These are phyloP conservation scores for Colletotrichum tropicicola DNA, from an alignment of 2,329 filamentous ascomycete species.

Conservation along the genomic window DNA sequence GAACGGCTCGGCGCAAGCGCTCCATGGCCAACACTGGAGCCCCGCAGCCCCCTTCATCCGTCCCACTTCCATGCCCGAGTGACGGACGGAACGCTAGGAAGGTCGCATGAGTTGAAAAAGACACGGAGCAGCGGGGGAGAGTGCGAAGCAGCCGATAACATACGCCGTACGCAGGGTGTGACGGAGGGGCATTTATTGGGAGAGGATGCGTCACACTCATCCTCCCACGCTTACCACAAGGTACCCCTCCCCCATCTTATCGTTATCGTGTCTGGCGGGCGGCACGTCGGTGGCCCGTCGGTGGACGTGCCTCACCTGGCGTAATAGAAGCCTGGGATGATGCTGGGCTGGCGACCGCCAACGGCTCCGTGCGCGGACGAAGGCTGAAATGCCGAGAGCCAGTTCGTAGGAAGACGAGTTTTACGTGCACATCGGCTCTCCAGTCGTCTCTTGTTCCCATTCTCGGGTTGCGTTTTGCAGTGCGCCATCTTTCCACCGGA, in stretches of 20 bases:
- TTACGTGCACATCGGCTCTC: background rate
- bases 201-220: background rate
- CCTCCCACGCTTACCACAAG: too few species aligned
- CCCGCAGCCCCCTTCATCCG: background rate
- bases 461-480: background rate
- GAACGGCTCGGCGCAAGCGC: slow-evolving; percentile 12
- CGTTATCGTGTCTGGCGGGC: background rate
- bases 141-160: too few species aligned
- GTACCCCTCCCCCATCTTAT: background rate
- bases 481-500: background rate
- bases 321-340: background rate
- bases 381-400: background rate
- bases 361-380: background rate
- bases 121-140: background rate
- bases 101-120: background rate
- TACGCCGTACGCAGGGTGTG: too few species aligned
- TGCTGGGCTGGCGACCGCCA: background rate
- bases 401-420: background rate
- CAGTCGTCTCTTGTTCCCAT: background rate
- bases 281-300: background rate
- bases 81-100: background rate
- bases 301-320: background rate
- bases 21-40: slow-evolving; percentile 1
- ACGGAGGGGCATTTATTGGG: background rate
- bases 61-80: background rate